Base-by-base conservation (phyloP, 768 basidiomycete species). In the Kwoniella dendrophila region DNA sequence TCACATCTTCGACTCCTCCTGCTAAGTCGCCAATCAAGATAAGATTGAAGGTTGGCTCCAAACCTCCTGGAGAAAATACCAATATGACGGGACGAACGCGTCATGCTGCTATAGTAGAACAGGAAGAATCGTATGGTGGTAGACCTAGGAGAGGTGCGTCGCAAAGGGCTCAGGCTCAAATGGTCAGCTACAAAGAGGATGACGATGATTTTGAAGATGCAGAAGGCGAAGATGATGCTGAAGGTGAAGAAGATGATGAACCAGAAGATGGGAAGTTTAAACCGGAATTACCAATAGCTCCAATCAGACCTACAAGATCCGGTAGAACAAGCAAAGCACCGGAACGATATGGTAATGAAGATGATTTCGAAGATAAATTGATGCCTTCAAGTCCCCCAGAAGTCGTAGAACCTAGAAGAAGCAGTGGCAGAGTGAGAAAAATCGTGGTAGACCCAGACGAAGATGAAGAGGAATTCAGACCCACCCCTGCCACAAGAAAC, bases 361-460 rank as follows among this genome's bases (percentile, higher is more conserved):
- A 54, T 41, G 60, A 58, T 30, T 66, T 66, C 34, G 65, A 66
- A 45, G 38, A 66, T 34, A 62, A 58, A 32, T 40, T 62, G 20
- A 40, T 62, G 50, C 55, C 62, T 36, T 54, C 60, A 8, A 56
- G 53, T 52, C 65, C 60, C 1, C 44, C 34, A 4, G 49, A 51
- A 32, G n/a, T 51, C 1, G 22, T 26, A 40, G 29, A 30, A 2
- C 0, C 32, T 33, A 59, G 10, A 47, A 38, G 45, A 22, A 48
- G 41, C 3, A 33, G 32, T 24, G 57, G 38, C 24, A 40, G 58
- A n/a, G 29, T 14, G 10, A 65, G 44, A 12, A 30, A 47, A 18
- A 36, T 38, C 3, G 36, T 50, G 8, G 30, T 34, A 2, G 51
- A 64, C 40, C 50, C 53, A 8, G 60, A 62, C 14, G 50, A 66